Conservation (phyloP, 2,329 filamentous ascomycete species). For the Tolypocladium guangdongense region DNA sequence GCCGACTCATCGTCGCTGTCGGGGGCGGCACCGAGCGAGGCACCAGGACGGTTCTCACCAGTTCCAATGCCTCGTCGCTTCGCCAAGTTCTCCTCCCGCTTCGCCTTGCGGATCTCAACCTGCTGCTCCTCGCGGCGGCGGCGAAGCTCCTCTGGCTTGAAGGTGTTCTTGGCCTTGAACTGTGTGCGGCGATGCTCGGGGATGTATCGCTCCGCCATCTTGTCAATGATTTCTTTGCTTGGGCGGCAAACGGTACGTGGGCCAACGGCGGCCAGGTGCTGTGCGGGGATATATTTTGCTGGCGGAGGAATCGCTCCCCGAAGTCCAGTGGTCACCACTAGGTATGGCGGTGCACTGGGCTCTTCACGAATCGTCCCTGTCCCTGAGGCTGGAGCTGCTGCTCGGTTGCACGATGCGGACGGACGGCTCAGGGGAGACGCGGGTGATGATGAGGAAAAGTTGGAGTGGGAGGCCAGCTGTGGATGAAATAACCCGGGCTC, state of each 20-base stretch:
- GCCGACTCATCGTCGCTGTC: conserved; percentile 97
- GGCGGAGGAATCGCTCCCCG: conserved; percentile 3
- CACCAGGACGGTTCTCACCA: conserved; percentile 68
- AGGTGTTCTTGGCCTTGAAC: conserved; percentile 99
- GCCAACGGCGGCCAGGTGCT: not conserved
- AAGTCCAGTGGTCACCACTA: not conserved
- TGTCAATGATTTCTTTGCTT: conserved; percentile 27
- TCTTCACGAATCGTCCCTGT: not conserved
- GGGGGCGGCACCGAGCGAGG: conserved; percentile 73
- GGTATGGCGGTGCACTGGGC: not conserved
- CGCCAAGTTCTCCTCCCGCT: conserved; percentile 97
- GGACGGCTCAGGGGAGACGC: not conserved
- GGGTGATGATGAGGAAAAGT: conserved; percentile 1
- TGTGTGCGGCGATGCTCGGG: conserved; percentile 97
- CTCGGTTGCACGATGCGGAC: not conserved
- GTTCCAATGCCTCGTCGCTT: conserved; percentile 92
- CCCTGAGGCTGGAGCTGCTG: not conserved
- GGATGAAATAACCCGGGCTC: conserved; percentile 6
- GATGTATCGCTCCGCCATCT: conserved; percentile 98
- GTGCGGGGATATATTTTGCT: conserved; percentile 3
- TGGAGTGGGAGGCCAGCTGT: conserved; percentile 3
- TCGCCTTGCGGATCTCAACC: conserved; percentile 97
- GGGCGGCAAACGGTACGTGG: conserved; percentile 5
- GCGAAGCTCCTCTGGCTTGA: conserved; percentile 97
- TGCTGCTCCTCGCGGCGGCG: conserved; percentile 98